These are phyloP conservation scores for Trichaptum fuscoviolaceum DNA, from an alignment of 768 basidiomycete genomes.

Conservation along the genomic window DNA sequence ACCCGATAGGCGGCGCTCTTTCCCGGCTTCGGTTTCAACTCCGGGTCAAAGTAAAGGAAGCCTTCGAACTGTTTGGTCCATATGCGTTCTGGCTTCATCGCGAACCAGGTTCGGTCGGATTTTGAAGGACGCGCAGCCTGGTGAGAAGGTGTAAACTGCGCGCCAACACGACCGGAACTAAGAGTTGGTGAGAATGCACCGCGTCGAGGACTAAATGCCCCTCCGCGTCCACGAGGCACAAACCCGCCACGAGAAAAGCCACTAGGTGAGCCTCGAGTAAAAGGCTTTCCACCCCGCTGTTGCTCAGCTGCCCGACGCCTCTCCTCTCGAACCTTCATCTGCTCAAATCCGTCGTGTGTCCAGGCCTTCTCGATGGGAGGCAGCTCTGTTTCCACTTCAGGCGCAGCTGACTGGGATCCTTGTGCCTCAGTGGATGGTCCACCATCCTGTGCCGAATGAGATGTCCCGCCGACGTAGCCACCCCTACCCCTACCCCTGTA, in stretches of 20 bases:
- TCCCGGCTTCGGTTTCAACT: slow-evolving; percentile 53
- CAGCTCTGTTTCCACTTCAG: slow-evolving; percentile 27
- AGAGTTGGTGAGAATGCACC: slow-evolving; percentile 29
- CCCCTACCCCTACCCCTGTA: slow-evolving; percentile 57
- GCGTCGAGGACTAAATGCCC: slow-evolving; percentile 35
- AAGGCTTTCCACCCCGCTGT: slow-evolving; percentile 18
- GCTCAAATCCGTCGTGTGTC: slow-evolving; percentile 87
- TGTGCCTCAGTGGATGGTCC: slow-evolving; percentile 14
- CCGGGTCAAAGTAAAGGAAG: slow-evolving; percentile 61
- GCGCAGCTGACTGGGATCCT: slow-evolving; percentile 13
- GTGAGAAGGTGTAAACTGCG: slow-evolving; percentile 19
- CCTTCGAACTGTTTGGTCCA: slow-evolving; percentile 84
- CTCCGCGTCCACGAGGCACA: slow-evolving; percentile 41
- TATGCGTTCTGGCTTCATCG: slow-evolving; percentile 70
- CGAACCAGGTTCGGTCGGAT: slow-evolving; percentile 55
- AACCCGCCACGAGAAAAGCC: slow-evolving; percentile 26
- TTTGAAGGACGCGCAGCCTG: slow-evolving; percentile 22
- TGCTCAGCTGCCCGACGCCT: slow-evolving; percentile 22
- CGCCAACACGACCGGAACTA: slow-evolving; percentile 25
- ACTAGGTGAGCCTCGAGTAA: not conserved
- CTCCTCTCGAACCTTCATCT: slow-evolving; percentile 76
- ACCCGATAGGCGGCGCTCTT: slow-evolving; percentile 53
- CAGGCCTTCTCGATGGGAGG: slow-evolving; percentile 67
- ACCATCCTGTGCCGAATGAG: slow-evolving; percentile 10
- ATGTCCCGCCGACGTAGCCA: slow-evolving; percentile 28